Evolutionary conservation across 2,329 filamentous ascomycete genomes (phyloP).

Genomic region (Chalaropsis thielavioides): DNA sequence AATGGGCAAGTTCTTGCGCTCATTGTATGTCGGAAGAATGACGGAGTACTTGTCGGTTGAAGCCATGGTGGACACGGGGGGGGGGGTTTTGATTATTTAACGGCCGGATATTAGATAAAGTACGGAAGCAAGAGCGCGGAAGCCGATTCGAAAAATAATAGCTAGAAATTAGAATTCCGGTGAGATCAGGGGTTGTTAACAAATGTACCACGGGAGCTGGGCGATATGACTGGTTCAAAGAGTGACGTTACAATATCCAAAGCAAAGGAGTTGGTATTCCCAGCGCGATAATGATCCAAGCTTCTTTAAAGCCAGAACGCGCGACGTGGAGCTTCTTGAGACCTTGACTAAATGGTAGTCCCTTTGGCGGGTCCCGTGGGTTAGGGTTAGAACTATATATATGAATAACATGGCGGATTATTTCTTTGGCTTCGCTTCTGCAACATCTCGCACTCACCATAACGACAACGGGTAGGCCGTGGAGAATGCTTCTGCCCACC

Average conservation of each 20-base stretch:
- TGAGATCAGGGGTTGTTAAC: neutral
- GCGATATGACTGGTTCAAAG: neutral
- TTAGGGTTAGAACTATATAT: neutral
- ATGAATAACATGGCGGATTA: too few relatives aligned
- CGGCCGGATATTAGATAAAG: neutral
- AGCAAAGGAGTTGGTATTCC: neutral
- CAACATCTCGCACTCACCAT: too few relatives aligned
- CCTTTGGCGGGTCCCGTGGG: neutral
- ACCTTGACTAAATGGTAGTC: neutral
- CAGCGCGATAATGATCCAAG: constrained; percentile 1
- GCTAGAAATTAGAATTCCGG: neutral
- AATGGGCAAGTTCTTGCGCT: constrained; percentile 92
- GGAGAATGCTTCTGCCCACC: too few relatives aligned
- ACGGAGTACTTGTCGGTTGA: constrained; percentile 76
- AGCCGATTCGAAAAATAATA: neutral
- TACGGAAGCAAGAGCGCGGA: neutral
- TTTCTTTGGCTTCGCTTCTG: too few relatives aligned
- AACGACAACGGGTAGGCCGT: too few relatives aligned
- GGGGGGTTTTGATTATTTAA: neutral
- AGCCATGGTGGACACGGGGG: constrained; percentile 29
- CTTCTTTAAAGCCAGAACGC: neutral
- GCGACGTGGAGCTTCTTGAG: constrained; percentile 13
- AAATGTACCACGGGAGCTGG: neutral
- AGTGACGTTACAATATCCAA: neutral
- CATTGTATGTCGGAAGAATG: constrained; percentile 96